Base-by-base conservation (phyloP, 106 monocot species). In the Cymbidium sinense region DNA sequence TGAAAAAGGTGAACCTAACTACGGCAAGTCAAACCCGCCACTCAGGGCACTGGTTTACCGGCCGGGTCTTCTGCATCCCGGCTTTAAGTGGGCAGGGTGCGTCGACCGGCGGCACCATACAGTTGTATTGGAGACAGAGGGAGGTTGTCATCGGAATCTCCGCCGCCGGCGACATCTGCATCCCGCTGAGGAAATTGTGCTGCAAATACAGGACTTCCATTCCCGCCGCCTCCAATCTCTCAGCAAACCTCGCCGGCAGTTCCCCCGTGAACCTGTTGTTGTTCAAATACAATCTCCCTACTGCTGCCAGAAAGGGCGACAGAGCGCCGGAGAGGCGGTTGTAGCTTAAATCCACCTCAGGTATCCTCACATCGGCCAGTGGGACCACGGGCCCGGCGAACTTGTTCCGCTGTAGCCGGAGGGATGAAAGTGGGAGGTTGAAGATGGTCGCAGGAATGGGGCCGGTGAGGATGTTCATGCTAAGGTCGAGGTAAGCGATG, bases 91-190 rank as follows among this genome's bases (percentile, higher is more conserved):
- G 91, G 76, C 91, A 92, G 39, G 89, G 87, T 18, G 86, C 76
- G 51, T 85, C 83, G 19, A 89, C 78, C 50, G 91, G 89, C 79
- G 91, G 91, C 79, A 89, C 86, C 91, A 92, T 92, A 76, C 91
- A 92, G 36, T 92, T 92, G 67, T 89, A 92, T 81, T 87, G 86
- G 73, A 92, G 71, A 77, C 91, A 92, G 15, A 92, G 75, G 50
- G 91, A 86, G 2, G 82, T 83, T 25, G 85, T 83, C 1, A 69
- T 65, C 19, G 91, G 91, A 28, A 92, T 79, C 73, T 83, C 83
- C 21, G 91, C 81, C 44, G 91, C 79, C 18, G 91, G 91, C 21
- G 80, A 74, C 12, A 92, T 86, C 83, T 89, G 79, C 67, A 92
- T 84, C 33, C 91, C 91, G 2, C 87, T 92, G 73, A 92, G 70